Evolutionary conservation across 768 basidiomycete genomes (phyloP), one percentile per base, ranked within the genome.

Genomic region (Pleurotus ostreatus): DNA sequence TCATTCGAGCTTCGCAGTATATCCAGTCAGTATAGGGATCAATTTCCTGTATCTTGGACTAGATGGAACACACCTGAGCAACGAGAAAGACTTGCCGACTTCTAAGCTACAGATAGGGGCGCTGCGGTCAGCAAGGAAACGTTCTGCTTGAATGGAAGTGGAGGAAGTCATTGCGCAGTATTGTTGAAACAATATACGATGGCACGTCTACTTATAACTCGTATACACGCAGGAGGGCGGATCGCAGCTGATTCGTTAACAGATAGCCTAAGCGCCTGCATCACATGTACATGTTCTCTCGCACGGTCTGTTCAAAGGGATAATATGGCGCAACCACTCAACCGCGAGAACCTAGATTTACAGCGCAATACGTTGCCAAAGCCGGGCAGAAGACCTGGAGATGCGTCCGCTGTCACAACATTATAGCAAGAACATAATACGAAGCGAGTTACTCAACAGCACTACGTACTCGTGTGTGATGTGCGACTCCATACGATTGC

Each of bases 101-200:
- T 87, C 78, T 52, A 94, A 74, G 55, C 82, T 76, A 68, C 90
- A 92, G 54, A 91, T 71, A 13, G 92, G 92, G n/a, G 89, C 80
- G 11, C 76, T 68, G n/a, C 75, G 76, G 72, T 94, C 92, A 37
- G 91, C 87, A 43, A 89, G 71, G 70, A 87, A 93, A 43, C 83
- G 81, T 61, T 88, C 87, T 46, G 70, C 69, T 38, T 74, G 67
- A 25, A 73, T 63, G 22, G 71, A 66, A 52, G 66, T 55, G 57
- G 66, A 62, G 30, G 59, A 62, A 18, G 61, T 22, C 60, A 61
- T 61, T 34, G 30, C 30, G 30, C 30, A 34, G 30, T 11, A 34
- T 34, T 11, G 30, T 9, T 34, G 30, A 11, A 30, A 34, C 30
- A 34, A 34, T 34, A n/a, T 53, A 22, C 16, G 38, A 20, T 7